Base-by-base conservation (phyloP, 164 flowering plant species). In the Magnolia officinalis region DNA sequence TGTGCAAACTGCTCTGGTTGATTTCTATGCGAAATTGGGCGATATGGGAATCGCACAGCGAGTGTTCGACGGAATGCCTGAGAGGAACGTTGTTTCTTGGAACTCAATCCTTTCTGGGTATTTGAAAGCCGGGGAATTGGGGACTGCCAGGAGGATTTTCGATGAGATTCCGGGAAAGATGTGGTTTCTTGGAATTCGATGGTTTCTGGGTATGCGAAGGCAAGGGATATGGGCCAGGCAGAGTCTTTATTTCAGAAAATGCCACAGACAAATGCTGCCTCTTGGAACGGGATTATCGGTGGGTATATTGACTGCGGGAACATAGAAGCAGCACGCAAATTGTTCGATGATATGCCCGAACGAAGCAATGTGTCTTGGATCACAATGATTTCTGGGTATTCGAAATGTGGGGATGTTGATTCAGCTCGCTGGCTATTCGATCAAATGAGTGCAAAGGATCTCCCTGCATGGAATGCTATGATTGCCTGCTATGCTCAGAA, bases 401-500 rank as follows among this genome's bases (percentile, higher is more conserved):
- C 88, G 2, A 82, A 73, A 70, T 59, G 78, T 72, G 89, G 85
- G 16, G 75, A 79, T 26, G 85, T 87, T 21, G 82, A 66, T 70
- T 81, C 78, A 10, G 86, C 87, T 29, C 58, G 72, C 1, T 74
- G 80, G 55, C 73, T 85, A 21, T 85, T 81, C 72, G 80, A 78
- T 71, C 77, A 67, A 55, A 70, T 76, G 63, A 68, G 23, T 2
- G 78, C 75, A 72, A 85, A 76, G 68, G 87, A 79, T 74, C 65
- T 72, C 51, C 23, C 76, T 7, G 2, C 78, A 9, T 87, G 82
- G 80, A 87, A 87, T 78, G 83, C 89, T 37, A 83, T 87, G 84
- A 85, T 87, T 24, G 79, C 88, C 23, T 87, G 89, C 69, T 85
- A 75, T 68, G 80, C 88, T 11, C 85, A 85, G 70, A 85, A 87